These are phyloP conservation scores for Violaceomyces palustris DNA, from an alignment of 1,284 basidiomycete genomes.

Conservation along the genomic window DNA sequence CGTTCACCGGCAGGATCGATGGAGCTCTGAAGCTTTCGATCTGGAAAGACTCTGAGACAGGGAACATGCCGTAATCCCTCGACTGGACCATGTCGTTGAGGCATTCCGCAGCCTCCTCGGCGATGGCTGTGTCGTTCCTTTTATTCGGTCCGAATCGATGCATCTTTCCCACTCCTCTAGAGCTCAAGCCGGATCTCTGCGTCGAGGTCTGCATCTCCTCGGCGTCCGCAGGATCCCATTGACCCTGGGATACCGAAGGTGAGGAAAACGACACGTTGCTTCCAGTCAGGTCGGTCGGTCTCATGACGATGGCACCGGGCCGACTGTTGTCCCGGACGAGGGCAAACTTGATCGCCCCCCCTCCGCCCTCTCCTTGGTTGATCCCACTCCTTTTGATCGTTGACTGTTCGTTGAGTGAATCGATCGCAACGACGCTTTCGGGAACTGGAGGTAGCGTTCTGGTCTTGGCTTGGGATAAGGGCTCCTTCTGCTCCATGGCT, in stretches of 20 bases:
- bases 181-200: too few relatives aligned
- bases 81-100: too few relatives aligned
- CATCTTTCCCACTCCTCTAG: too few relatives aligned
- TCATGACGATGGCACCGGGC: constrained; percentile 12
- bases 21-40: too few relatives aligned
- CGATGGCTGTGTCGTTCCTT: too few relatives aligned
- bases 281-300: constrained; percentile 10
- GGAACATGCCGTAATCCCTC: too few relatives aligned
- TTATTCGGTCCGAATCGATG: too few relatives aligned
- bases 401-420: too few relatives aligned
- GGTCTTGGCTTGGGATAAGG: constrained; percentile 3
- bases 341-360: constrained; percentile 13
- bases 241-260: neutral
- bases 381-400: constrained; percentile 7
- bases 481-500: neutral
- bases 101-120: too few relatives aligned
- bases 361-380: constrained; percentile 4
- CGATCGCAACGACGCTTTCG: constrained; percentile 31
- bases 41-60: too few relatives aligned
- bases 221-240: neutral
- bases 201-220: too few relatives aligned
- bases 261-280: neutral
- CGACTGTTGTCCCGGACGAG: constrained; percentile 7
- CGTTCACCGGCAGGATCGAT: too few relatives aligned
- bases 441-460: constrained; percentile 39